phyloP scores from a whole-genome alignment of 192 early-diverging fungal genomes.

The Coemansia interrupta region DNA sequence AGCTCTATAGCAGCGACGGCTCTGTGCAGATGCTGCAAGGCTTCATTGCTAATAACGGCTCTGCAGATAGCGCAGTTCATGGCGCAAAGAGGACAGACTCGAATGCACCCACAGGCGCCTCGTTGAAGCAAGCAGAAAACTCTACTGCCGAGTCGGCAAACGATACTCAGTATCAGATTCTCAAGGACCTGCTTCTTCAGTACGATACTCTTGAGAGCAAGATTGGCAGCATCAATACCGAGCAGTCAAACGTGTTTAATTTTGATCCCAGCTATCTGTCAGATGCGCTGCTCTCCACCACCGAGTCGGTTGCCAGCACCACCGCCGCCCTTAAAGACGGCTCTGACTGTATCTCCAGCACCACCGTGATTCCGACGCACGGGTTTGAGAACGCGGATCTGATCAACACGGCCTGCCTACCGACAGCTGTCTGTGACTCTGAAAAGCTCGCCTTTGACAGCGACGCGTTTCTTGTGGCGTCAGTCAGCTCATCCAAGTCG shows the following conservation, averaged over 20 bases:
- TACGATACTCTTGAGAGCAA: constrained; percentile 14
- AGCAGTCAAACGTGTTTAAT: neutral
- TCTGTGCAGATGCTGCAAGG: constrained; percentile 4
- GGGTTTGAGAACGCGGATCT: no score
- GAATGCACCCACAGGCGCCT: neutral
- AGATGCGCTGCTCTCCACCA: neutral
- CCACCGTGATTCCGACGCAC: no score
- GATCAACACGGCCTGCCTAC: neutral
- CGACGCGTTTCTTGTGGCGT: constrained; percentile 12
- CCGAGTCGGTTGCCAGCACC: neutral
- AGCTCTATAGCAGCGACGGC: neutral
- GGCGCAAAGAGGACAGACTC: no score
- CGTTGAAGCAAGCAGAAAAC: neutral
- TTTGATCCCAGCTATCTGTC: neutral
- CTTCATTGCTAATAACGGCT: neutral
- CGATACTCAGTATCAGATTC: constrained; percentile 24
- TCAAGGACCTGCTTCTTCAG: constrained; percentile 32
- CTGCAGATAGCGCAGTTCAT: constrained; percentile 1
- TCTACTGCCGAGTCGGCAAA: neutral
- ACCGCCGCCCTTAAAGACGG: neutral
- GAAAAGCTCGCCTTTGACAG: neutral
- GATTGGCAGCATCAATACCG: neutral
- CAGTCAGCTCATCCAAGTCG: constrained; percentile 3
- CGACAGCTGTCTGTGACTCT: neutral
- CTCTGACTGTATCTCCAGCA: no score